These are phyloP conservation scores for Alnus glutinosa DNA, from an alignment of 306 rosid species.

Conservation along the genomic window DNA sequence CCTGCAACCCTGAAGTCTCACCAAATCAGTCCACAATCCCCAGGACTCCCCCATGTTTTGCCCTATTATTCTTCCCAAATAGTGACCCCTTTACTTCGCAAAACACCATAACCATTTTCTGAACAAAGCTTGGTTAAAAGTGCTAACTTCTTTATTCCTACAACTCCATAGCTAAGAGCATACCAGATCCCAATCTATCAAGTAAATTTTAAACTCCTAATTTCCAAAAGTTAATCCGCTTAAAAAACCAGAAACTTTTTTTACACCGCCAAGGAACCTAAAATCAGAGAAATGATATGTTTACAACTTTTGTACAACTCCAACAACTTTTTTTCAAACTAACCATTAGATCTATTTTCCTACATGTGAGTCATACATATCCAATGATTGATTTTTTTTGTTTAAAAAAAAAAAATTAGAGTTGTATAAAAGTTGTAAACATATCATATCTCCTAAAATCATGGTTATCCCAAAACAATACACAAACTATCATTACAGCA, in stretches of 20 bases:
- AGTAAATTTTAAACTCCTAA: background rate
- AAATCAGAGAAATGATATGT: too few relatives aligned
- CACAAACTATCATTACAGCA: background rate
- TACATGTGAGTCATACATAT: too few relatives aligned
- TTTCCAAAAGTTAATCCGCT: background rate
- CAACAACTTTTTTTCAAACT: too few relatives aligned
- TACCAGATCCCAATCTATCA: background rate
- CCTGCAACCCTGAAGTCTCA: too few relatives aligned
- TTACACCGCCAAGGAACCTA: background rate
- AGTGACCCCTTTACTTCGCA: background rate
- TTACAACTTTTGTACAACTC: too few relatives aligned
- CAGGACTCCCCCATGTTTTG: too few relatives aligned
- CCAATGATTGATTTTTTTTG: too few relatives aligned
- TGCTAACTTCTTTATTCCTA: background rate
- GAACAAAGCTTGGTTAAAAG: background rate
- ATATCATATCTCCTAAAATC: background rate
- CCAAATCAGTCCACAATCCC: too few relatives aligned
- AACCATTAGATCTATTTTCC: too few relatives aligned
- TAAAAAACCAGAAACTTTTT: constrained; percentile 5
- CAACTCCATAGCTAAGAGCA: background rate
- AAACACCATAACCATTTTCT: background rate
- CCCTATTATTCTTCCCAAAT: too few relatives aligned
- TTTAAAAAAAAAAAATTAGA: too few relatives aligned
- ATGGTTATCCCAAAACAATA: background rate
- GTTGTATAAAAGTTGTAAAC: too few relatives aligned